Base-by-base conservation (phyloP, 495 filamentous ascomycete species). In the Hypomontagnella monticulosa region DNA sequence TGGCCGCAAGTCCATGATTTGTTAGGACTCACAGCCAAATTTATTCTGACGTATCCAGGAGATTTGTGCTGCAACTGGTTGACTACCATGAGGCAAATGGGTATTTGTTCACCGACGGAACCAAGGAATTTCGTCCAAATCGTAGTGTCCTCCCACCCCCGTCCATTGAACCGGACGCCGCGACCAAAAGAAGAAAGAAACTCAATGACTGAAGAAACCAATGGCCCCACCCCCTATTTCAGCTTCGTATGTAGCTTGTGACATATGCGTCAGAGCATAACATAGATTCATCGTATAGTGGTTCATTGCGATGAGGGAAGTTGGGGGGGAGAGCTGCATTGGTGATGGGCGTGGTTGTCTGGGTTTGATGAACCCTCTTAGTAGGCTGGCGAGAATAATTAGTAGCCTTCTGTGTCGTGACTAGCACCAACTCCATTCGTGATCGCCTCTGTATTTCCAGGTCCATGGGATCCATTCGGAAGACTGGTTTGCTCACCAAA, bases 1-100 rank as follows among this genome's bases (percentile, higher is more conserved):
- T 43, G 41, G 40, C 32, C 44, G 27, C 23, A 63, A 68, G 57
- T 27, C 54, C 38, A 43, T 46, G 19, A 46, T 46, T 60, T 32
- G 42, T n/a, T 51, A 52, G 37, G 57, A 47, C 66, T 57, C 44
- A 51, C 49, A 37, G 47, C 51, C 10, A 52, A 57, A 32, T 47
- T 43, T 27, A 46, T 47, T 52, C 30, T 55, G 55, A 46, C 43
- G 20, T 69, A 69, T 69, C 66, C 66, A 69, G 66, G 60, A 60
- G 19, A 36, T 48, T 34, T 51, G 33, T 44, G 42, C 41, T 36
- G 38, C 30, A 52, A 59, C 50, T 52, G 37, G 23, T 44, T 27
- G 18, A 18, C 14, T 44, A 50, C 12, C 32, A 41, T 57, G 4
- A 18, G 27, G 16, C 50, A 46, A 50, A 23, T 16, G 43, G 27